A percentile compares a stretch with the other conserved stretches of the same genome.
Evolutionary conservation across 257 asterid species (phyloP).

Genomic region (Capsicum chinense): DNA sequence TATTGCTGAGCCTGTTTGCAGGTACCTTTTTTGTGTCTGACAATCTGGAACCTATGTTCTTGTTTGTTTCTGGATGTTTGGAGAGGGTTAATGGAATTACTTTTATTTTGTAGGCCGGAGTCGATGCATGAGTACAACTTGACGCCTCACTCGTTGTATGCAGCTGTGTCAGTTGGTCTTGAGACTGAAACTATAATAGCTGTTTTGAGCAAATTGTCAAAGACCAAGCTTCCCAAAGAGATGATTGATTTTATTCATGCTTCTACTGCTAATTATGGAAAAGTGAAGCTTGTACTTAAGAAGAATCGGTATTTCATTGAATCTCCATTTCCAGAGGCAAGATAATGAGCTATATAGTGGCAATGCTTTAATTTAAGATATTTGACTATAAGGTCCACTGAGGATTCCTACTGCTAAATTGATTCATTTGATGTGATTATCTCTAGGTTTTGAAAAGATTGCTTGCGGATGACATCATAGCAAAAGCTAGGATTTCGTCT

Average conservation of each 20-base stretch:
- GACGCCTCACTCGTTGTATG: constrained; percentile 95
- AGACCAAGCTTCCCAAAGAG: constrained; percentile 95
- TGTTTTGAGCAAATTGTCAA: constrained; percentile 82
- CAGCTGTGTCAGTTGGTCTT: constrained; percentile 96
- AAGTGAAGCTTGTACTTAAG: constrained; percentile 96
- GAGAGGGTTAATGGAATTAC: constrained; percentile 16
- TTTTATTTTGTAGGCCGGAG: constrained; percentile 75
- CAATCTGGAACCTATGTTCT: background rate
- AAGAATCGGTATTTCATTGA: constrained; percentile 89
- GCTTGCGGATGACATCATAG: constrained; percentile 79
- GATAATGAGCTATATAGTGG: constrained; percentile 32
- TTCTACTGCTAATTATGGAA: constrained; percentile 96
- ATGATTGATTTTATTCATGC: constrained; percentile 87
- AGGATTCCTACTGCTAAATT: background rate
- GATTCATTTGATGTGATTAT: constrained; percentile 28
- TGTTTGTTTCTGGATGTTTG: constrained; percentile 17
- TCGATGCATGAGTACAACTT: constrained; percentile 98
- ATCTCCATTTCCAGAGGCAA: constrained; percentile 96
- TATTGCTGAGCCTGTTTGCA: constrained; percentile 96
- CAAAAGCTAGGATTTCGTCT: constrained; percentile 70
- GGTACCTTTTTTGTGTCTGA: constrained; percentile 45
- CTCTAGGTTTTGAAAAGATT: constrained; percentile 78
- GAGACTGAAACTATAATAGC: constrained; percentile 92
- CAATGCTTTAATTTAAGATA: background rate
- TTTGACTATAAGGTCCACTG: background rate